Base-by-base conservation (phyloP, 257 asterid genomes). In the Sherardia arvensis region DNA sequence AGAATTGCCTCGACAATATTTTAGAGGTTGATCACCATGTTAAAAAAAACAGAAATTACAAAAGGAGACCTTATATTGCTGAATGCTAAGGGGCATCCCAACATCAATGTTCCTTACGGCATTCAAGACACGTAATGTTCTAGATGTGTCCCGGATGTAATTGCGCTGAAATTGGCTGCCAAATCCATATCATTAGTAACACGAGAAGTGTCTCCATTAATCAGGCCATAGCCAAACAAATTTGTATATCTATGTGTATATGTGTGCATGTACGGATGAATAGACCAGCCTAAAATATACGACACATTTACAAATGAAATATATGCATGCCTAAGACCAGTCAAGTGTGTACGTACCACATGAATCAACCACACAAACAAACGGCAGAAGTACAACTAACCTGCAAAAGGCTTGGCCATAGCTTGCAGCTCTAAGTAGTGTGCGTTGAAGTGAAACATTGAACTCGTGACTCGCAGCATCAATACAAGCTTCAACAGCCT, bases 321-420 rank as follows among this genome's bases (percentile, higher is more conserved):
- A 20, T 43, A 17, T 23, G 4, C 7, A 29, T 59, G 27, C 36
- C 29, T 23, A 22, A 58, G 51, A 17, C 25, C 45, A 25, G 53
- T 26, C 59, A 49, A 43, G 47, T 38, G 12, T 26, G 14, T 27
- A 60, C 36, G 25, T n/a, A 68, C 62, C 10, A 32, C 7, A 51
- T 51, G 15, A 33, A 38, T 18, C 54, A 53, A 47, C n/a, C 28
- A 54, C n/a, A 56, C 6, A 9, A 4, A 4, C 25, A 32, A 49
- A 70, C 23, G 28, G 36, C 5, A 49, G 21, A 27, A 38, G n/a
- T 51, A 62, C 73, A 38, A 76, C 86, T 64, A 73, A 93, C 99
- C 97, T 93, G 76, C 96, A 85, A 84, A 92, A 93, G 45, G 99
- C 87, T 80, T 90, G 96, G 45, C 99, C 99, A 53, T 87, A 93